These are phyloP conservation scores for Ballota nigra DNA, from an alignment of 257 asterid species.

Conservation along the genomic window DNA sequence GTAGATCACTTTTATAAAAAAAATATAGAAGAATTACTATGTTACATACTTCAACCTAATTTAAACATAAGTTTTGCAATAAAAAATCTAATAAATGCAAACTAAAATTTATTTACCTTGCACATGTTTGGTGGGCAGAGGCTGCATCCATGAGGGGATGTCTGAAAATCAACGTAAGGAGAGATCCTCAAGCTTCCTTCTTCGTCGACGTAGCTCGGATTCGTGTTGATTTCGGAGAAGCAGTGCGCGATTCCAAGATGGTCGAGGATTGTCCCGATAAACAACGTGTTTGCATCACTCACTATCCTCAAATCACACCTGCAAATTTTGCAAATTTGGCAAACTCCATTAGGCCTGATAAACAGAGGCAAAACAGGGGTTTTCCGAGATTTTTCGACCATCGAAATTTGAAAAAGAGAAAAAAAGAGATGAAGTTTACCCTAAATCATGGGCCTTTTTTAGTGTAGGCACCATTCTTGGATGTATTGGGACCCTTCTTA, in stretches of 20 bases:
- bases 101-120: conserved; percentile 64
- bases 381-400: too few relatives aligned
- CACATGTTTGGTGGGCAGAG: conserved; percentile 86
- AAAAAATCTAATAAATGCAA: too few relatives aligned
- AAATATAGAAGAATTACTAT: too few relatives aligned
- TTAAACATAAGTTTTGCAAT: too few relatives aligned
- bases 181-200: conserved; percentile 64
- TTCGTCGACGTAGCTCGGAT: conserved; percentile 63
- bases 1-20: too few relatives aligned
- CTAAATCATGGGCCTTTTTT: conserved; percentile 52
- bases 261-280: conserved; percentile 65
- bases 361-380: too few relatives aligned
- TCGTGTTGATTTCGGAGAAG: conserved; percentile 69
- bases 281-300: conserved; percentile 83
- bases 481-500: conserved; percentile 46
- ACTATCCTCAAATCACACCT: conserved; percentile 88
- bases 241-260: conserved; percentile 60
- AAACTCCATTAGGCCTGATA: too few relatives aligned
- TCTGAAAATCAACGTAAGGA: conserved; percentile 62
- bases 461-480: conserved; percentile 52
- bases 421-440: conserved; percentile 38
- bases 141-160: conserved; percentile 58
- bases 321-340: too few relatives aligned
- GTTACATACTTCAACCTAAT: too few relatives aligned
- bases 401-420: background rate